phyloP scores from a whole-genome alignment of 129 eudicot genomes.

The Silybum marianum region DNA sequence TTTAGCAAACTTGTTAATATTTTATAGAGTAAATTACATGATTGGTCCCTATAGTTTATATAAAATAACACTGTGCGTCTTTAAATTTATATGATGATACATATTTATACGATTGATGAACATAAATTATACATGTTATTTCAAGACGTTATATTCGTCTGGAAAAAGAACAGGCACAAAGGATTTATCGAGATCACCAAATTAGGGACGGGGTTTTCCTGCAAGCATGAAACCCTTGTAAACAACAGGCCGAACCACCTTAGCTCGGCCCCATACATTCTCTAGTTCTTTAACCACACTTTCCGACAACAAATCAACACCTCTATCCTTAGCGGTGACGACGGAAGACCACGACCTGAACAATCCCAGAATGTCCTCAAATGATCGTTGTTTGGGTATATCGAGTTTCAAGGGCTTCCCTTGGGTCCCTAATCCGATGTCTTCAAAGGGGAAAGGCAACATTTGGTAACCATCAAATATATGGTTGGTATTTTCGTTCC shows the following conservation, averaged over 20 bases:
- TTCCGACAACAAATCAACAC: slow-evolving; percentile 54
- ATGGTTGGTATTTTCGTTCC: slow-evolving; percentile 37
- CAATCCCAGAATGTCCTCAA: slow-evolving; percentile 44
- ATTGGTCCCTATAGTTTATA: too few species aligned
- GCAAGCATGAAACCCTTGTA: slow-evolving; percentile 57
- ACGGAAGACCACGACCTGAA: slow-evolving; percentile 54
- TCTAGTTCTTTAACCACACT: slow-evolving; percentile 44
- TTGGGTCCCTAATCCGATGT: slow-evolving; percentile 44
- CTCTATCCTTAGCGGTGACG: slow-evolving; percentile 50
- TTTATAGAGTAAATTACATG: too few species aligned
- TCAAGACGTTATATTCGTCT: too few species aligned
- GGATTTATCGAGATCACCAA: not conserved
- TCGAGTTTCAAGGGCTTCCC: slow-evolving; percentile 47
- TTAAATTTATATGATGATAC: too few species aligned
- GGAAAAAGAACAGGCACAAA: too few species aligned
- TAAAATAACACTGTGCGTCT: too few species aligned
- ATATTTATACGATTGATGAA: too few species aligned
- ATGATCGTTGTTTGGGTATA: slow-evolving; percentile 35
- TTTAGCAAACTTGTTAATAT: not conserved
- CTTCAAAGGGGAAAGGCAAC: slow-evolving; percentile 56
- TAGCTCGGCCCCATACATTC: slow-evolving; percentile 52
- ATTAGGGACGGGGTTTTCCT: slow-evolving; percentile 13
- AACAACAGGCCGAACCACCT: slow-evolving; percentile 35
- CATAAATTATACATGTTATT: not conserved
- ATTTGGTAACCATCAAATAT: slow-evolving; percentile 44